Percentiles rank a stretch among this genome's conserved stretches.
These are phyloP conservation scores for Triticum monococcum DNA, from an alignment of 176 grass and related monocot genomes.

Conservation along the genomic window DNA sequence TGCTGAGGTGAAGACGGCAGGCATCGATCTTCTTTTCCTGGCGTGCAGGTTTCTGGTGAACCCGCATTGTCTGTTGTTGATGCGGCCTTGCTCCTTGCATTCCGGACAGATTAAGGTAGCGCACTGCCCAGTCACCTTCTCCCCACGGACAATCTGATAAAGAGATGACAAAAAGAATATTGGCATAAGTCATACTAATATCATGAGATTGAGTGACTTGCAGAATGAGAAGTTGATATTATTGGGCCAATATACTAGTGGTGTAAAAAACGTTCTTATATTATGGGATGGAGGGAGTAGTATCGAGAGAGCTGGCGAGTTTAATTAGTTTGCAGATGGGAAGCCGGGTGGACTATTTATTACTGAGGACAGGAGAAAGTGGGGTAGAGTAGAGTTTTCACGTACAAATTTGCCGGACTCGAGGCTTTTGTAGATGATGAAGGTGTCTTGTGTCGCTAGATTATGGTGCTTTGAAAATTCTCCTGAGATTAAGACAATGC, in stretches of 20 bases:
- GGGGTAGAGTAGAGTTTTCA: neutral
- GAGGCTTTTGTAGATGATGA: conserved; percentile 55
- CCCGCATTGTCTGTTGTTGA: conserved; percentile 10
- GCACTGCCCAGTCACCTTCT: conserved; percentile 21
- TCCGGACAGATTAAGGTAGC: neutral
- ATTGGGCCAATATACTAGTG: too few species aligned
- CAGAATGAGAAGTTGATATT: neutral
- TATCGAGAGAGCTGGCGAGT: neutral
- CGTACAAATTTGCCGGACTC: conserved; percentile 54
- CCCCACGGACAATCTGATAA: conserved; percentile 46
- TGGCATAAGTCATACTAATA: conserved; percentile 5
- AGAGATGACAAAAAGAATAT: neutral
- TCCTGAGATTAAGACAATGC: conserved; percentile 37
- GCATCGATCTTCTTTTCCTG: conserved; percentile 25
- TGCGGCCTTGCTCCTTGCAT: conserved; percentile 32
- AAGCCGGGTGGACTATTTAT: neutral
- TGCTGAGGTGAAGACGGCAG: neutral
- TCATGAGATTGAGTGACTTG: neutral
- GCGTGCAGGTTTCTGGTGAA: conserved; percentile 18
- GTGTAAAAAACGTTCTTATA: too few species aligned
- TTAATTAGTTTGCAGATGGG: neutral
- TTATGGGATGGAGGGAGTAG: neutral
- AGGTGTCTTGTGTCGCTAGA: conserved; percentile 51
- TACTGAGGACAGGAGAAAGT: neutral
- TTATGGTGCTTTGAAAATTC: conserved; percentile 61